Percentiles rank a stretch among this genome's conserved stretches.
Conservation (phyloP, 768 basidiomycete genomes). For the Galerina marginata region DNA sequence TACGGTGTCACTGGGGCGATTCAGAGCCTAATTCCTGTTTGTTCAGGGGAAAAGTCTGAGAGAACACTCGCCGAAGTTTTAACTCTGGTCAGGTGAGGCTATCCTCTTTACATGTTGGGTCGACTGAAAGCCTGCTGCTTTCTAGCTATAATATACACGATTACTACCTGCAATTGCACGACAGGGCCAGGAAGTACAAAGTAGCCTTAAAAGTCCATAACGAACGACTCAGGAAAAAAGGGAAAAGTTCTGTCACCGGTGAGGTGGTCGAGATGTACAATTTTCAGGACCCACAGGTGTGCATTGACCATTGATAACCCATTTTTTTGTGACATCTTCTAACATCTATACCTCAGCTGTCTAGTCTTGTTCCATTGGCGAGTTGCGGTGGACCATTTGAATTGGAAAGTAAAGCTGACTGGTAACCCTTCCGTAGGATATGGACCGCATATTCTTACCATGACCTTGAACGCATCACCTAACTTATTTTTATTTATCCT, state of each 20-base stretch:
- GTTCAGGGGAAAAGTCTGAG: slow-evolving; percentile 20
- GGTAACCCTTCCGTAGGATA: neutral
- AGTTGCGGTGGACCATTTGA: neutral
- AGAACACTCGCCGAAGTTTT: slow-evolving; percentile 30
- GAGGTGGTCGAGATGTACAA: slow-evolving; percentile 19
- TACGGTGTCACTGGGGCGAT: neutral
- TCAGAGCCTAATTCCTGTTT: neutral
- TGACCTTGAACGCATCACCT: neutral
- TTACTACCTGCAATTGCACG: slow-evolving; percentile 34
- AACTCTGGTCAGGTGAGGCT: slow-evolving; percentile 31
- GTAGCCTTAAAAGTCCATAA: slow-evolving; percentile 21
- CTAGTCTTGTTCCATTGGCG: slow-evolving; percentile 15
- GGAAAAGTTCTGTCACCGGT: neutral
- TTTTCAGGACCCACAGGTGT: slow-evolving; percentile 23
- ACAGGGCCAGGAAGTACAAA: slow-evolving; percentile 27
- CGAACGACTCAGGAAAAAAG: slow-evolving; percentile 12
- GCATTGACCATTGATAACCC: neutral
- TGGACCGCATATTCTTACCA: neutral
- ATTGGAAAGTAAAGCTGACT: neutral
- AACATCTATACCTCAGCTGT: slow-evolving; percentile 2
- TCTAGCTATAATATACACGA: slow-evolving; percentile 38
- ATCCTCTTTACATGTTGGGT: neutral
- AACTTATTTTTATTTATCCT: neutral
- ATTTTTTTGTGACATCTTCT: neutral
- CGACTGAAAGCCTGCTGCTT: neutral